Percentiles rank a stretch among this genome's conserved stretches.
These are phyloP conservation scores for Chaetomium cochliodes DNA, from an alignment of 495 filamentous ascomycete genomes.

Conservation along the genomic window DNA sequence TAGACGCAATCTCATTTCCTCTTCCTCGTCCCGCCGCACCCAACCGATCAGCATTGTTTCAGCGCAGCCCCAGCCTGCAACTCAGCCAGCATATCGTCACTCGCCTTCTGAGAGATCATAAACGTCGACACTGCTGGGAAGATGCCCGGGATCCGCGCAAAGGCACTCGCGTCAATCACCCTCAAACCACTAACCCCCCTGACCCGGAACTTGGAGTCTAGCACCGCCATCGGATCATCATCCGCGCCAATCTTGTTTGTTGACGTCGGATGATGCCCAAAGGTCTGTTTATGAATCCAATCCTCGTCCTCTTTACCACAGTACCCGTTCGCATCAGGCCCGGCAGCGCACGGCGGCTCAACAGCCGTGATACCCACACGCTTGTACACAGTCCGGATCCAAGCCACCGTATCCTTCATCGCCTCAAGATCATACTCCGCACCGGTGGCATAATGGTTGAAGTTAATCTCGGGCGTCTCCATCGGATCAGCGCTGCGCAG, in stretches of 20 bases:
- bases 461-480: conserved; percentile 43
- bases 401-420: conserved; percentile 42
- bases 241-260: conserved; percentile 45
- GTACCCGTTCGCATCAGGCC: conserved; percentile 29
- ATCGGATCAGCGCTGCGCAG: conserved; percentile 33
- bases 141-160: conserved; percentile 51
- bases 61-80: conserved; percentile 29
- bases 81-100: conserved; percentile 54
- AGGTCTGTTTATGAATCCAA: conserved; percentile 45
- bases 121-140: conserved; percentile 56
- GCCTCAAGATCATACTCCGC: conserved; percentile 36
- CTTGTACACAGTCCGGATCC: conserved; percentile 34
- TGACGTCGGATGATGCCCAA: conserved; percentile 49
- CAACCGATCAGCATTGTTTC: conserved; percentile 13
- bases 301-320: conserved; percentile 39
- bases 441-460: conserved; percentile 36
- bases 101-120: conserved; percentile 60
- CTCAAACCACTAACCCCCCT: conserved; percentile 42
- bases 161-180: conserved; percentile 46
- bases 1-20: too few relatives aligned
- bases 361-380: conserved; percentile 34
- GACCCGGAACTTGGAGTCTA: conserved; percentile 46
- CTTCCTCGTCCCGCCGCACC: too few relatives aligned
- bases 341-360: conserved; percentile 37
- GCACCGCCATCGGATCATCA: conserved; percentile 44